phyloP scores from a whole-genome alignment of 2,329 filamentous ascomycete genomes.

The Colletotrichum simmondsii region DNA sequence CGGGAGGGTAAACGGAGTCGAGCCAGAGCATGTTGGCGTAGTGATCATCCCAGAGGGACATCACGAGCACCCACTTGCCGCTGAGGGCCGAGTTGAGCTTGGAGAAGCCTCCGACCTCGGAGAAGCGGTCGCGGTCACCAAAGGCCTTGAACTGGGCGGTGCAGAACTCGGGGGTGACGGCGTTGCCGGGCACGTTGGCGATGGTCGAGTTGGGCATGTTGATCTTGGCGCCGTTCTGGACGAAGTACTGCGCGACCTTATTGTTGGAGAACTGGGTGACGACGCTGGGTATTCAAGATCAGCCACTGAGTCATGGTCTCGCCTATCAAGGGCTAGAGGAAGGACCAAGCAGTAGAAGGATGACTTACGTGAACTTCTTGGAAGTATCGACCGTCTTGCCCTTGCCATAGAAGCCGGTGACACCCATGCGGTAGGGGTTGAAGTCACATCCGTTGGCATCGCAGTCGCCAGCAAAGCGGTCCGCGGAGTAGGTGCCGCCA shows the following conservation, averaged over 20 bases:
- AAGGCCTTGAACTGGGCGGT: conserved; percentile 65
- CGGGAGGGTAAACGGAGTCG: conserved; percentile 67
- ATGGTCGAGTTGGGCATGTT: conserved; percentile 51
- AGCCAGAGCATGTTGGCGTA: conserved; percentile 76
- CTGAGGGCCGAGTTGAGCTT: conserved; percentile 65
- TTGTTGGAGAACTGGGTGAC: conserved; percentile 66
- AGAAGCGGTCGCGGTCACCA: conserved; percentile 62
- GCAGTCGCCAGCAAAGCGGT: conserved; percentile 67
- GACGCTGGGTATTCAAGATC: conserved; percentile 52
- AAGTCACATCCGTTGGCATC: conserved; percentile 75
- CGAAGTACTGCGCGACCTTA: conserved; percentile 69
- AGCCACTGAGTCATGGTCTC: neutral
- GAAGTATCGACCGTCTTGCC: conserved; percentile 67
- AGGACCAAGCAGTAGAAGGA: neutral
- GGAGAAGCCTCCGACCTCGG: conserved; percentile 64
- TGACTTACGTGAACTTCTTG: conserved; percentile 58
- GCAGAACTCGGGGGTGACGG: conserved; percentile 71
- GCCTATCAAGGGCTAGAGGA: neutral
- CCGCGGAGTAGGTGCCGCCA: conserved; percentile 57
- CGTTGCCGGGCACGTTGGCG: conserved; percentile 40
- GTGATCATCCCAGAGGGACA: conserved; percentile 68
- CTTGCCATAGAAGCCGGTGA: conserved; percentile 68
- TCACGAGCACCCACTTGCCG: conserved; percentile 72
- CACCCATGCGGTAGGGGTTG: conserved; percentile 72
- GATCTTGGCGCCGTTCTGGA: conserved; percentile 68